Conservation (phyloP, 2,329 filamentous ascomycete species). For the Nothomitra cinnamomea region DNA sequence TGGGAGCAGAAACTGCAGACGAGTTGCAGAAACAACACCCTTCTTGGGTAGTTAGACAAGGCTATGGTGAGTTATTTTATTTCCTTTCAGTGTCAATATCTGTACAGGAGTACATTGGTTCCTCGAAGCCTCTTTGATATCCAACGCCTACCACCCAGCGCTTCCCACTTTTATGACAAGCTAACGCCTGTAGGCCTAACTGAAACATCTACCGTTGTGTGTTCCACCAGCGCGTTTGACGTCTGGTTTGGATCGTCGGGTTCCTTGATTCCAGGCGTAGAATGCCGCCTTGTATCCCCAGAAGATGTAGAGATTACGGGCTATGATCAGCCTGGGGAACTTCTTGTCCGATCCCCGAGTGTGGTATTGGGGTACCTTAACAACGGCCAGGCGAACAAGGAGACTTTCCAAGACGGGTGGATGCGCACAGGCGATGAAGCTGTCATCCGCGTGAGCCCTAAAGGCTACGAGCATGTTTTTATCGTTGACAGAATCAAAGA, state of each 20-base stretch:
- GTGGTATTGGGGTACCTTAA: constrained; percentile 73
- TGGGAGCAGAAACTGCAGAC: constrained; percentile 54
- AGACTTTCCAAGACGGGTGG: constrained; percentile 66
- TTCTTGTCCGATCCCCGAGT: constrained; percentile 60
- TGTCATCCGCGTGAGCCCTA: constrained; percentile 43
- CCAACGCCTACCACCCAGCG: background rate
- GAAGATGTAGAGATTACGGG: constrained; percentile 55
- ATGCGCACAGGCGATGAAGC: constrained; percentile 78
- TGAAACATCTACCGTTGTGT: constrained; percentile 57
- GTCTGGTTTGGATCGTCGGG: constrained; percentile 57
- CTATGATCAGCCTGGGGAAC: constrained; percentile 62
- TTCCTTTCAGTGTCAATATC: background rate
- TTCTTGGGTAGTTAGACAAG: constrained; percentile 48
- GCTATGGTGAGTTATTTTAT: constrained; percentile 37
- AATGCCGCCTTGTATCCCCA: constrained; percentile 47
- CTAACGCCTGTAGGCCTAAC: constrained; percentile 42
- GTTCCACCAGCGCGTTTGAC: constrained; percentile 41
- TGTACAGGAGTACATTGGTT: background rate
- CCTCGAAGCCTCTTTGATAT: background rate
- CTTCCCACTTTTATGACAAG: background rate
- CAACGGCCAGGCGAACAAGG: constrained; percentile 65
- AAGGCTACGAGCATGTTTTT: constrained; percentile 64
- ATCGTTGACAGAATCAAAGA: constrained; percentile 73
- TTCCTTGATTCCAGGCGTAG: constrained; percentile 45
- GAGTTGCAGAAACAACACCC: constrained; percentile 47